phyloP scores from a whole-genome alignment of 2,329 filamentous ascomycete genomes.

The Epichloe coenophiala region DNA sequence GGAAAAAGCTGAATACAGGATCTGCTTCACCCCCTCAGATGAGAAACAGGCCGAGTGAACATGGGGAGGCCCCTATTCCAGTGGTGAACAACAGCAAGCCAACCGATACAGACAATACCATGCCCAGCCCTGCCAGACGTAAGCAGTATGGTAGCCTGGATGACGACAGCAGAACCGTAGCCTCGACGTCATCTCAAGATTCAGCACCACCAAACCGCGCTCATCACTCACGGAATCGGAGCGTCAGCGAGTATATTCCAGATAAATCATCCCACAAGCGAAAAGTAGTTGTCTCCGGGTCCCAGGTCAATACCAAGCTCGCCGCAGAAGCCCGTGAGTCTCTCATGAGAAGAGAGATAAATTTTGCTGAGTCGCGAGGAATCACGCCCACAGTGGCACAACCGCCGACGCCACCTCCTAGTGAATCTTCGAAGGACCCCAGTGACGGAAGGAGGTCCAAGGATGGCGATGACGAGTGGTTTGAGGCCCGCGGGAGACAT shows the following conservation, averaged over 20 bases:
- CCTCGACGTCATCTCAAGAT: constrained; percentile 10
- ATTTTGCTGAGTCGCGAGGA: constrained; percentile 67
- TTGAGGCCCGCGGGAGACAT: constrained; percentile 52
- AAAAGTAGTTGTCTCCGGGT: constrained; percentile 58
- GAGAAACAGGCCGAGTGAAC: constrained; percentile 12
- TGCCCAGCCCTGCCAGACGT: constrained; percentile 40
- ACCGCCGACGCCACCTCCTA: constrained; percentile 71
- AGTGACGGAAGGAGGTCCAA: constrained; percentile 27
- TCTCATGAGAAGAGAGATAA: constrained; percentile 58
- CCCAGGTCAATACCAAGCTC: constrained; percentile 30
- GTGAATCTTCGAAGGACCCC: constrained; percentile 47
- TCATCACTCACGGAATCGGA: constrained; percentile 58
- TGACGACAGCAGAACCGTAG: constrained; percentile 19
- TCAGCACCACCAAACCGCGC: constrained; percentile 9
- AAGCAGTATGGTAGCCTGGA: constrained; percentile 34
- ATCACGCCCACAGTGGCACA: constrained; percentile 46
- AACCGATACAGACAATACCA: constrained; percentile 27
- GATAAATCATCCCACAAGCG: constrained; percentile 58
- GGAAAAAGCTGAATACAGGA: constrained; percentile 40
- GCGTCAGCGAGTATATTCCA: constrained; percentile 77
- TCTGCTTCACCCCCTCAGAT: constrained; percentile 27
- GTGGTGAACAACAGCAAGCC: constrained; percentile 39
- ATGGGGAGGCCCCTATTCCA: constrained; percentile 26
- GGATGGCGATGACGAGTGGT: constrained; percentile 43
- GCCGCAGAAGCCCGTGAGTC: constrained; percentile 26